phyloP scores from a whole-genome alignment of 176 grass and related monocot genomes.

The Cymbopogon citratus region DNA sequence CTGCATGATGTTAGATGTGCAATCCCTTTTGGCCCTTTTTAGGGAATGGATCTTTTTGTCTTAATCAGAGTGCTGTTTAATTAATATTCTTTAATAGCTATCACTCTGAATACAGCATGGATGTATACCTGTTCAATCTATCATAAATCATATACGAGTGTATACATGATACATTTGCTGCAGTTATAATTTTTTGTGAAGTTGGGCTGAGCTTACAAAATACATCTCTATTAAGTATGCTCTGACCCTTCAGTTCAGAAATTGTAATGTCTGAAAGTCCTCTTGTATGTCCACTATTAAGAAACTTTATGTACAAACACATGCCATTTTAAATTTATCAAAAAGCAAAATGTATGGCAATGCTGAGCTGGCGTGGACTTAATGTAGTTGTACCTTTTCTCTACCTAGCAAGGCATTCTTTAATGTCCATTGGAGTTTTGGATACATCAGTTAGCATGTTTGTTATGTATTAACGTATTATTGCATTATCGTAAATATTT shows the following conservation, averaged over 20 bases:
- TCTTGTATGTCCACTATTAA: not conserved
- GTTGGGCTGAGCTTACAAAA: not conserved
- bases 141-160: not conserved
- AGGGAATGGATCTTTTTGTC: not conserved
- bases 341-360: not conserved
- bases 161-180: not conserved
- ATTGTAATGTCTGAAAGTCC: not conserved
- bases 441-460: not conserved
- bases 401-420: constrained; percentile 13
- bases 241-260: not conserved
- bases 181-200: not conserved
- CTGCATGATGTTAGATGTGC: not conserved
- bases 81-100: not conserved
- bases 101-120: not conserved
- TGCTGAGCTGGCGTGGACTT: not conserved
- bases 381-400: not conserved
- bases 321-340: not conserved
- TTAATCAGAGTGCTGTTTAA: not conserved
- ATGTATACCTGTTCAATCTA: constrained; percentile 3
- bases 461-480: not conserved
- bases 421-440: not conserved
- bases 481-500: not conserved
- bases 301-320: not conserved
- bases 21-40: not conserved
- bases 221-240: not conserved